Conservation (phyloP, 371 early-diverging fungal genomes). For the Rhizopus sp. region DNA sequence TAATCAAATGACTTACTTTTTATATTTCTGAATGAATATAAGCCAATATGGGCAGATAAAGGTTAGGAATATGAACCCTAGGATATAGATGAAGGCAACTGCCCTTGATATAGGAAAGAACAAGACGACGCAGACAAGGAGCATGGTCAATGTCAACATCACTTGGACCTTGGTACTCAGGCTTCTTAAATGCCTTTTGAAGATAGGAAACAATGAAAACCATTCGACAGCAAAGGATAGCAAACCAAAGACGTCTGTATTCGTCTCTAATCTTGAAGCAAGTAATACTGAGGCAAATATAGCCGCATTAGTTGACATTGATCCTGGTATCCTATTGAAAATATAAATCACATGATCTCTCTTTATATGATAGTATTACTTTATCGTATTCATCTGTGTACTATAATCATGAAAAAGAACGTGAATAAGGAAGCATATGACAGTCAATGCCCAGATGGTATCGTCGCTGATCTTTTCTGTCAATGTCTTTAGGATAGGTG, state of each 20-base stretch:
- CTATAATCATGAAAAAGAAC: slow-evolving; percentile 91
- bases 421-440: slow-evolving; percentile 81
- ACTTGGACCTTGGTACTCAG: slow-evolving; percentile 60
- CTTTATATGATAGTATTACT: slow-evolving; percentile 33
- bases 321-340: slow-evolving; percentile 79
- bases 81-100: slow-evolving; percentile 68
- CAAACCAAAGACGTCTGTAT: slow-evolving; percentile 87
- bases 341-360: neutral
- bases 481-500: slow-evolving; percentile 91
- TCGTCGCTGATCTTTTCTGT: slow-evolving; percentile 90
- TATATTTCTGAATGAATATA: slow-evolving; percentile 89
- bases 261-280: slow-evolving; percentile 85
- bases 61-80: slow-evolving; percentile 75
- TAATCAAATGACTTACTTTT: slow-evolving; percentile 69
- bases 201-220: slow-evolving; percentile 93
- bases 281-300: slow-evolving; percentile 94
- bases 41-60: slow-evolving; percentile 91
- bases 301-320: slow-evolving; percentile 93
- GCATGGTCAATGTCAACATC: slow-evolving; percentile 61
- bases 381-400: slow-evolving; percentile 44
- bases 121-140: slow-evolving; percentile 59
- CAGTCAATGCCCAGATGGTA: slow-evolving; percentile 93
- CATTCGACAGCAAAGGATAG: slow-evolving; percentile 85
- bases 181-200: slow-evolving; percentile 76
- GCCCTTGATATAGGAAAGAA: slow-evolving; percentile 72